phyloP scores from a whole-genome alignment of 2,329 filamentous ascomycete species.

The Sarocladium kiliense region DNA sequence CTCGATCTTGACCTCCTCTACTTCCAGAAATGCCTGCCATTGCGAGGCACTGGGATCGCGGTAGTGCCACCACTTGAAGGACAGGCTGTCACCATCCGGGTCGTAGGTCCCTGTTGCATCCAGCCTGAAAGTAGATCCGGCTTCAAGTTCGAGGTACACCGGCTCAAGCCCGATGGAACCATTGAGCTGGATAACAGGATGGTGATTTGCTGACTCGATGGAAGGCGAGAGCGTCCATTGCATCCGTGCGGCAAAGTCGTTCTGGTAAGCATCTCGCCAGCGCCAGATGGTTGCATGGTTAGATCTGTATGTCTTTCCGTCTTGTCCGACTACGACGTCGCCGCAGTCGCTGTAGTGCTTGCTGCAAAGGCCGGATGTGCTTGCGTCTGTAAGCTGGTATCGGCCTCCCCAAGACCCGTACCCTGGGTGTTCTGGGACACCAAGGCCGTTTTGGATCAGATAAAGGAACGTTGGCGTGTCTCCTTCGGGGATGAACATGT shows the following conservation, averaged over 20 bases:
- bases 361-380: conserved; percentile 15
- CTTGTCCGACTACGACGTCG: conserved; percentile 22
- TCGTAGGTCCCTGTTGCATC: conserved; percentile 40
- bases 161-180: conserved; percentile 32
- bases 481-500: conserved; percentile 47
- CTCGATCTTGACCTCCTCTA: conserved; percentile 25
- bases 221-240: conserved; percentile 27
- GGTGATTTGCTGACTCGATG: conserved; percentile 35
- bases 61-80: conserved; percentile 48
- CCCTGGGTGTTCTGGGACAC: conserved; percentile 37
- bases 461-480: conserved; percentile 47
- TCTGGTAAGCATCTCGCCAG: conserved; percentile 34
- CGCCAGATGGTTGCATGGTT: conserved; percentile 35
- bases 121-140: conserved; percentile 31
- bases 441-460: conserved; percentile 20
- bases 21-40: conserved; percentile 32
- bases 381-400: conserved; percentile 28
- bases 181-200: conserved; percentile 38
- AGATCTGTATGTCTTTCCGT: conserved; percentile 20
- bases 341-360: conserved; percentile 24
- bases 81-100: conserved; percentile 35
- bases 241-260: conserved; percentile 37
- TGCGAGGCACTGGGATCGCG: conserved; percentile 30
- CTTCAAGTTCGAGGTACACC: conserved; percentile 33
- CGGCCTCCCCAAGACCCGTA: conserved; percentile 47